A percentile compares a stretch with the other conserved stretches of the same genome.
phyloP scores from a whole-genome alignment of 2,329 filamentous ascomycete genomes.

The Hypoxylon sp. region DNA sequence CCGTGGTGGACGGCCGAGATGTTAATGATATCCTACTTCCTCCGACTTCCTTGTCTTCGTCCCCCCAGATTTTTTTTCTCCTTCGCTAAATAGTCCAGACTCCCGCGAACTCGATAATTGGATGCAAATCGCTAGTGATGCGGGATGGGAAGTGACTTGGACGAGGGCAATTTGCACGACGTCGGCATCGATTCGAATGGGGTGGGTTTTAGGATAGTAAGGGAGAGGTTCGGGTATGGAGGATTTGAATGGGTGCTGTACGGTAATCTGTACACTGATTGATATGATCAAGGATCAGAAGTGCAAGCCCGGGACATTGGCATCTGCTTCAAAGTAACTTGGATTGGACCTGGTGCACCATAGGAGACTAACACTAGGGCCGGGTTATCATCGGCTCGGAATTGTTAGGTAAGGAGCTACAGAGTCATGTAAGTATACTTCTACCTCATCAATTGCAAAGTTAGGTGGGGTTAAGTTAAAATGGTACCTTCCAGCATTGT shows the following conservation, averaged over 20 bases:
- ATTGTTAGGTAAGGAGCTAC: conserved; percentile 12
- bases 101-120: conserved; percentile 38
- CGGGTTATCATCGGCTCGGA: conserved; percentile 44
- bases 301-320: conserved; percentile 21
- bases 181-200: conserved; percentile 46
- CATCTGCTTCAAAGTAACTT: conserved; percentile 26
- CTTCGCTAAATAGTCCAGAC: conserved; percentile 32
- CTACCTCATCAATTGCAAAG: conserved; percentile 7
- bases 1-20: conserved; percentile 42
- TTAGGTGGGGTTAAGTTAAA: conserved; percentile 19
- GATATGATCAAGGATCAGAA: conserved; percentile 43
- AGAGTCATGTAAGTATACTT: conserved; percentile 7
- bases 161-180: conserved; percentile 36
- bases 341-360: conserved; percentile 21
- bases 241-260: conserved; percentile 43
- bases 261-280: conserved; percentile 41
- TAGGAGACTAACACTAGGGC: conserved; percentile 8
- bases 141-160: conserved; percentile 19
- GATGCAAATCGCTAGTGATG: conserved; percentile 32
- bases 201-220: conserved; percentile 33
- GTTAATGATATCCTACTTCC: conserved; percentile 41
- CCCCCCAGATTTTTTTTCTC: conserved; percentile 40
- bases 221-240: conserved; percentile 43
- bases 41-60: conserved; percentile 31
- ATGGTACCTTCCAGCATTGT: conserved; percentile 13